A percentile compares a stretch with the other conserved stretches of the same genome.
Evolutionary conservation across 805 yeast genomes (phyloP).

Genomic region (Metschnikowia continentalis): DNA sequence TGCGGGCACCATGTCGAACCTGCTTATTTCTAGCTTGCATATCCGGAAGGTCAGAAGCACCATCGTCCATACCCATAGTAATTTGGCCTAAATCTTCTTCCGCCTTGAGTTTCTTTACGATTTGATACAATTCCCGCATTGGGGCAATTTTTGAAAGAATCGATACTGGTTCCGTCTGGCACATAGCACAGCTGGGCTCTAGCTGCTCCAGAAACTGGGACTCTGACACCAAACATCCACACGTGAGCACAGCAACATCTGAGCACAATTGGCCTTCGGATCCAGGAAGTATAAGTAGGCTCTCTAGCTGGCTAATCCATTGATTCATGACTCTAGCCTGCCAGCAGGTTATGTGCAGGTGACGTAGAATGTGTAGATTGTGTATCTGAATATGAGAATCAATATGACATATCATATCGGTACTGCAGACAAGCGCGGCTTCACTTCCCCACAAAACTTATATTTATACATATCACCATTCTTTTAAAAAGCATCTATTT

Average conservation of each 20-base stretch:
- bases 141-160: conserved; percentile 30
- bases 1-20: conserved; percentile 9
- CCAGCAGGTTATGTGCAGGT: background rate
- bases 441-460: background rate
- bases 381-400: background rate
- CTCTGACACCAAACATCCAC: conserved; percentile 42
- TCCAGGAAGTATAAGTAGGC: conserved; percentile 25
- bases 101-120: conserved; percentile 15
- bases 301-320: conserved; percentile 17
- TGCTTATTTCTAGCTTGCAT: background rate
- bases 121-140: conserved; percentile 28
- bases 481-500: too few species aligned
- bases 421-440: background rate
- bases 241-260: conserved; percentile 35
- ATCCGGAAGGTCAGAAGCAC: background rate
- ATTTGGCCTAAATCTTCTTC: background rate
- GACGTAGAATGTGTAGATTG: background rate
- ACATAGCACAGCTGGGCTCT: conserved; percentile 22
- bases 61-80: background rate
- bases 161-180: conserved; percentile 18
- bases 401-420: background rate
- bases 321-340: background rate
- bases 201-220: conserved; percentile 16
- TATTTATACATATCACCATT: background rate
- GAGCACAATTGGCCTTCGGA: conserved; percentile 14